Evolutionary conservation across 2,329 filamentous ascomycete species (phyloP), one percentile per base, ranked within the genome.

Genomic region (Beauveria pseudobassiana): DNA sequence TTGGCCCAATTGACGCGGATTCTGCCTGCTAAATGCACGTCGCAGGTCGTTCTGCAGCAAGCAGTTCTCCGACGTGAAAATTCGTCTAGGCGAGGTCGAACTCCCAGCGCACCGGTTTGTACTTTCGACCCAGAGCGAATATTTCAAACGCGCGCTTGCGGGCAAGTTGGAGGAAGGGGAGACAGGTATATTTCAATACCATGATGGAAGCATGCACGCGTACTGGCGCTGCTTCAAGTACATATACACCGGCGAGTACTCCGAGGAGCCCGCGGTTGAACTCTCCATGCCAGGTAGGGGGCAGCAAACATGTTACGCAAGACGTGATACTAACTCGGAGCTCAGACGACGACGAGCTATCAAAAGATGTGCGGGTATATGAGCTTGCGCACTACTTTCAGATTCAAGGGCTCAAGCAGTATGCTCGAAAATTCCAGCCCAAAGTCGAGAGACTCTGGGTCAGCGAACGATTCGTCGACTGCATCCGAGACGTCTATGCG

Each of bases 221-320:
- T 45, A 65, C 48, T 65, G 62, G 62, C 58, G 62, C 16, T 28
- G 50, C 9, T 58, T 65, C 22, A 18, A 57, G 46, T 65, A 62
- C 51, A 62, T 63, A 4, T 65, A 65, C n/a, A 64, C 63, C 1
- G 63, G 63, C 16, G 14, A 46, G 9, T 62, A 64, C 50, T 45
- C 30, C 0, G 50, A 62, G 9, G 24, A 52, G 28, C 40, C 45
- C 1, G 58, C 58, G 3, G 22, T 9, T 2, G 45, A 28, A 5
- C 30, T 53, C 30, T 22, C 9, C n/a, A 14, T 53, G 3, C 50
- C n/a, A 18, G 50, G 50, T 53, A 49, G 12, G 46, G 30, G 7
- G 30, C 10, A 34, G 30, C 12, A 14, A 14, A 34, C 30, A 14
- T 5, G 46, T 51, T 42, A 6, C 30, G 30, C 30, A 34, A 34